These are phyloP conservation scores for slime mould (Dictyostelium discoideum) DNA, from an alignment of 78 protist genomes.

Conservation along the genomic window dicty_2.7 NC_007090.3:4703501-4704000, in stretches of 20 bases:
- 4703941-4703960: conserved; percentile 40
- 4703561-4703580: neutral
- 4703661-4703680: conserved; percentile 39
- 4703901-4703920: neutral
- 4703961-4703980: neutral
- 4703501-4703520: neutral
- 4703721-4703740: conserved; percentile 41
- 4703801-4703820: neutral
- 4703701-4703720: neutral
- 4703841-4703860: neutral
- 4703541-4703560: conserved; percentile 52
- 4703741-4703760: neutral
- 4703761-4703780: neutral
- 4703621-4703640: neutral
- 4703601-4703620: neutral
- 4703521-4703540: conserved; percentile 64
- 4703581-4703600: neutral
- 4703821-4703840: neutral
- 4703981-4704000: neutral
- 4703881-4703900: conserved; percentile 79
- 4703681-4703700: neutral
- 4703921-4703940: conserved; percentile 38
- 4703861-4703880: conserved; percentile 57
- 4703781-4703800: neutral
- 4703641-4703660: conserved; percentile 52